Conservation (phyloP, 2,329 filamentous ascomycete species). For the Colletotrichum eleusines region DNA sequence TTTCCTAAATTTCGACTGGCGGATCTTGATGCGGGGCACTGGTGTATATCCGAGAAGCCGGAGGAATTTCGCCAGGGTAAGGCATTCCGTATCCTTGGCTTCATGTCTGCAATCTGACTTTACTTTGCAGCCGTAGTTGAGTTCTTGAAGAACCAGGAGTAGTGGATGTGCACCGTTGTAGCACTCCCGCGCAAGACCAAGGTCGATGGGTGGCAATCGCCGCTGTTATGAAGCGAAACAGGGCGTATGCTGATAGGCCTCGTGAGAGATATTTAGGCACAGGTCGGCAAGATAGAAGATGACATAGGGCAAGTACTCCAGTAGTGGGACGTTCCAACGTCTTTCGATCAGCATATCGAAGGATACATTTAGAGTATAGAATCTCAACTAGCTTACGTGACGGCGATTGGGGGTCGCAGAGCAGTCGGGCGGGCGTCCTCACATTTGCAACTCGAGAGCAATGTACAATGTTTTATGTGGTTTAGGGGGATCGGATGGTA, state of each 20-base stretch:
- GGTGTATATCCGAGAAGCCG: conserved; percentile 90
- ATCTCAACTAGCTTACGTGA: neutral
- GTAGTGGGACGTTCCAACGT: neutral
- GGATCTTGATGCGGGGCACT: conserved; percentile 85
- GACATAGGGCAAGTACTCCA: neutral
- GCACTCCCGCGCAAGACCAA: no score
- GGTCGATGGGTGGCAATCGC: neutral
- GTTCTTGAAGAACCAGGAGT: conserved; percentile 66
- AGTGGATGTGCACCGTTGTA: conserved; percentile 43
- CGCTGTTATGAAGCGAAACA: neutral
- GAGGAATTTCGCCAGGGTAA: conserved; percentile 80
- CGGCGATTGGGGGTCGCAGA: neutral
- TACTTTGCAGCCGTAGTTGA: conserved; percentile 68
- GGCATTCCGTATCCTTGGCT: conserved; percentile 44
- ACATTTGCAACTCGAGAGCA: neutral
- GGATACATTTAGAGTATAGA: neutral
- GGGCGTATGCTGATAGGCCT: neutral
- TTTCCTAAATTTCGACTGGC: conserved; percentile 82
- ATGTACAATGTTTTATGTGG: neutral
- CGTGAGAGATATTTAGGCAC: neutral
- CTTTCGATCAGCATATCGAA: neutral
- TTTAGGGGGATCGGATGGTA: neutral
- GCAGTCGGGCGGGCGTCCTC: neutral
- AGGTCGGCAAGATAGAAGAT: neutral
- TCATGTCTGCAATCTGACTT: conserved; percentile 21